Base-by-base conservation (phyloP, 2,329 filamentous ascomycete genomes). In the Emergomyces orientalis region DNA sequence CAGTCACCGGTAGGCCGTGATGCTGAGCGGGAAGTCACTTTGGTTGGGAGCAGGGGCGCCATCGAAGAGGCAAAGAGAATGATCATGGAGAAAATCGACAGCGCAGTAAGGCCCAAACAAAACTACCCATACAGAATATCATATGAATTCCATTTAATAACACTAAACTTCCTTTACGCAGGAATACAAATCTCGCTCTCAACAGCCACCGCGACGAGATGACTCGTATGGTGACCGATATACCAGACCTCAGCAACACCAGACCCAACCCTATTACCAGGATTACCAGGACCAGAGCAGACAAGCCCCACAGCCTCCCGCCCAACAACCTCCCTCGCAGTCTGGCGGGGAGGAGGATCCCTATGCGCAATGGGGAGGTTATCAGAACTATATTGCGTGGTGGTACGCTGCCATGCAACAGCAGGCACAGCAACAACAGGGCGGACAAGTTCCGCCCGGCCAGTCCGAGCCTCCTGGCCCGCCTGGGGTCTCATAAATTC, bases 81-180 rank as follows among this genome's bases (percentile, higher is more conserved):
- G 52, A 96, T 96, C 65, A 89, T 91, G 74, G 91, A 96, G 69
- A 96, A 96, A 77, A 90, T 96, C 58, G 90, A 96, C 65, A 88
- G 90, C 72, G 90, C 93, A 74, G 87, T 92, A 84, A 78, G 88
- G 56, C 6, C 8, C n/a, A 59, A n/a, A 27, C 14, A 27, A 14
- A 34, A 37, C 11, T 13, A 34, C 17, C 8, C 5, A 22, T 34
- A 8, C 30, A 3, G 17, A 34, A 34, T 32, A 8, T 14, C 51
- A 34, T 30, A 30, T 14, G 7, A 22, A 34, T 34, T 55, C n/a
- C 2, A 55, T 4, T 55, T 11, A 34, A n/a, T n/a, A n/a, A n/a
- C 22, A 37, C 34, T 37, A 34, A 37, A 19, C 11, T n/a, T 37
- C 17, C 25, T 7, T 13, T 13, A 3, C 65, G 73, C 80, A 59